Evolutionary conservation across 768 basidiomycete genomes (phyloP).

Genomic region (Psilocybe tampanensis): DNA sequence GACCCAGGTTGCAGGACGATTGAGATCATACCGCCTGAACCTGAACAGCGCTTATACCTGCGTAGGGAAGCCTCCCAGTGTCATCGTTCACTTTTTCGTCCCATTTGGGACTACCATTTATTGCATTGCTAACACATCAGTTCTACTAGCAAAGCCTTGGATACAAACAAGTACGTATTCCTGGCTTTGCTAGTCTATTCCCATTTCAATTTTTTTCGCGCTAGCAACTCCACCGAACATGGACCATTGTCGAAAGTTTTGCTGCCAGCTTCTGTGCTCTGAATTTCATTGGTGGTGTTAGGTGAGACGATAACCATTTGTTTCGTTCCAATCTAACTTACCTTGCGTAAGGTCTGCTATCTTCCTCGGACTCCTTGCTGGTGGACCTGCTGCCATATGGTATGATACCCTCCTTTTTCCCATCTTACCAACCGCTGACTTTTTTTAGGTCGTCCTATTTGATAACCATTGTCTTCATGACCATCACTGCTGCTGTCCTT

Average conservation of each 20-base stretch:
- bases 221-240: conserved; percentile 85
- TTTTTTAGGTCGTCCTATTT: conserved; percentile 76
- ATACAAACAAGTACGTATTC: conserved; percentile 68
- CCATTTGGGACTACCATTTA: conserved; percentile 35
- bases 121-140: conserved; percentile 50
- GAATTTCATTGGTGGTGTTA: conserved; percentile 87
- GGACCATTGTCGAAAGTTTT: conserved; percentile 84
- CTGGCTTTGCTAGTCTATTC: conserved; percentile 1
- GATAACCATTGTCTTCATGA: conserved; percentile 84
- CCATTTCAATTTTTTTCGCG: conserved; percentile 7
- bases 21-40: conserved; percentile 99
- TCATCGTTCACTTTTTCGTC: conserved; percentile 47
- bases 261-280: conserved; percentile 88
- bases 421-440: neutral
- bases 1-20: conserved; percentile 51
- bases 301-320: conserved; percentile 42
- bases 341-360: conserved; percentile 59
- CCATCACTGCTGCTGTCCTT: conserved; percentile 82
- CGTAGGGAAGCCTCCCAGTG: conserved; percentile 94
- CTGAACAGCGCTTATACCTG: conserved; percentile 98
- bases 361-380: conserved; percentile 81
- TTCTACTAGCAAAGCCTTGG: conserved; percentile 72
- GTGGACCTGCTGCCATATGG: conserved; percentile 89
- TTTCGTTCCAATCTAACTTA: conserved; percentile 5
- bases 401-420: conserved; percentile 25